Evolutionary conservation across 257 asterid species (phyloP), one percentile per base, ranked within the genome.

Genomic region (Plectranthus barbatus): DNA sequence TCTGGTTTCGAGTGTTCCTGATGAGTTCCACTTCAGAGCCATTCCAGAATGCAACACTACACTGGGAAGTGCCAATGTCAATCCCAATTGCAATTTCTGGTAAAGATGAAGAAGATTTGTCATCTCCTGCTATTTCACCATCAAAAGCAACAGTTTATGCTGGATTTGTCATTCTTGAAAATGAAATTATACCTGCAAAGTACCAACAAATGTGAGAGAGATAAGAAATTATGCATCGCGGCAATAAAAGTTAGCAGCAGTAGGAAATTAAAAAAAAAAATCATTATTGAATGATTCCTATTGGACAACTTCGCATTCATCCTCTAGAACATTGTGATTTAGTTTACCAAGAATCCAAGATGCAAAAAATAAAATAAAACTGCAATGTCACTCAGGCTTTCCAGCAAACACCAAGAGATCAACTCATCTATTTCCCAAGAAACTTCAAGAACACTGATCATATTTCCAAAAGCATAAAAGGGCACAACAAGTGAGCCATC

Each of bases 11-110:
- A 12, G 87, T 75, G 70, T 91, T 86, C 31, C 83, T 73, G 37
- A 91, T 68, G 24, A 91, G 85, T 70, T 86, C 91, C 5, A 86
- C 79, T 48, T 84, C 82, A 6, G 88, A 82, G 33, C 94, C 96
- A 51, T 68, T 81, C 95, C 96, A 91, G 21, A 88, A 76, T 1
- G 98, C 98, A n/a, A 86, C 77, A 9, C 94, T 86, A 44, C 94
- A 88, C 36, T 91, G 96, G 21, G 95, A 91, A 2, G 96, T 91
- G 59, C 98, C 96, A 9, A 91, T 83, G 77, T 88, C 98, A 6
- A 91, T 81, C 5, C 98, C 98, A 40, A 91, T 73, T 2, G 98
- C 92, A 18, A 78, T 59, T 54, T 91, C 96, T 1, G 84, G 78
- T 40, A 65, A 52, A 13, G 75, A 60, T n/a, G n/a, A n/a, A n/a